These are phyloP conservation scores for Clonostachys solani DNA, from an alignment of 2,329 filamentous ascomycete species.

Conservation along the genomic window DNA sequence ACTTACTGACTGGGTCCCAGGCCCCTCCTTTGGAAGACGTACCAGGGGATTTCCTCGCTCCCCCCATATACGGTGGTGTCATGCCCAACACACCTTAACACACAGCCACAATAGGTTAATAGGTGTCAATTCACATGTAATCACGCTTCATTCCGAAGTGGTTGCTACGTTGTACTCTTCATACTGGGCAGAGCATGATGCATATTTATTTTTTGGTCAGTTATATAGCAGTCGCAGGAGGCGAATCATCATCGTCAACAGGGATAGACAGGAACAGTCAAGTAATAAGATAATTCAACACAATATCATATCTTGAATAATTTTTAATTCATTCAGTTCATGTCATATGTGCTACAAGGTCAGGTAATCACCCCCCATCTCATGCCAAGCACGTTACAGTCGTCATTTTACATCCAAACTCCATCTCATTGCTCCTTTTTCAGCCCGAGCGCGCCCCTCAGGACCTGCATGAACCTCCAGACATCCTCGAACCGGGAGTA, in stretches of 20 bases:
- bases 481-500: conserved; percentile 81
- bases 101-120: background rate
- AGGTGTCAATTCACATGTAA: too few relatives aligned
- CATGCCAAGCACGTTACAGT: background rate
- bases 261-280: too few relatives aligned
- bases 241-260: too few relatives aligned
- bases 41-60: conserved; percentile 12
- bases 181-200: too few relatives aligned
- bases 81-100: conserved; percentile 1
- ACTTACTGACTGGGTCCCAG: background rate
- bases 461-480: conserved; percentile 38
- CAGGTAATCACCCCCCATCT: background rate
- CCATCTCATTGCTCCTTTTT: conserved; percentile 1
- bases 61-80: conserved; percentile 6
- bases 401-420: background rate
- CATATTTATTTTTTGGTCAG: too few relatives aligned
- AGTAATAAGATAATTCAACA: too few relatives aligned
- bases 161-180: too few relatives aligned
- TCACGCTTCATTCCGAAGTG: too few relatives aligned
- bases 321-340: too few relatives aligned
- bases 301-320: too few relatives aligned
- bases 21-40: conserved; percentile 9
- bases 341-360: too few relatives aligned
- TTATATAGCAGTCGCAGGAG: too few relatives aligned
- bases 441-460: conserved; percentile 24